Base-by-base conservation (phyloP, 1,284 basidiomycete genomes). In the Heimioporus retisporus region DNA sequence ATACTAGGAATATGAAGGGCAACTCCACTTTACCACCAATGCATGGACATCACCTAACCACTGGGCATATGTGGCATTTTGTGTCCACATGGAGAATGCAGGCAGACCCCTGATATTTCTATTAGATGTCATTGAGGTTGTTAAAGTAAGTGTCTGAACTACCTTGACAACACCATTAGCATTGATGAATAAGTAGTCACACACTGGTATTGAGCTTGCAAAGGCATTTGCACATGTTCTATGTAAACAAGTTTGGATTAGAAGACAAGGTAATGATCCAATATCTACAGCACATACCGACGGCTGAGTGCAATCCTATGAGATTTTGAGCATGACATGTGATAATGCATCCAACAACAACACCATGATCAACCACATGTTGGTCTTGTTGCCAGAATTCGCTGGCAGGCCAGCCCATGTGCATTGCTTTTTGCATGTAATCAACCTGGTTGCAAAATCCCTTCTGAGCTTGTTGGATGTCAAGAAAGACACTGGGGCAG, bases 231-330 rank as follows among this genome's bases (percentile, higher is more conserved):
- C 15, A 28, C 53, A 23, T 4, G 51, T 67, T 31, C 56, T 67
- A 25, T 21, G n/a, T n/a, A n/a, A n/a, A 60, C 10, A 59, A 53
- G 25, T 67, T 67, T 55, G 31, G 58, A 4, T 21, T 66, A 28
- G 11, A 7, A 43, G 65, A 63, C 4, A 66, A 63, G 65, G 65
- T 66, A n/a, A 21, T n/a, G n/a, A n/a, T n/a, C n/a, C n/a, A n/a
- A n/a, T n/a, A n/a, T n/a, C n/a, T n/a, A n/a, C n/a, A n/a, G n/a
- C n/a, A n/a, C n/a, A n/a, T n/a, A n/a, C n/a, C n/a, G n/a, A n/a
- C n/a, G n/a, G n/a, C n/a, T n/a, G n/a, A 28, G 6, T n/a, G 8
- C n/a, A 23, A 23, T 16, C 4, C 23, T 6, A 28, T 53, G 25
- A 46, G 57, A 58, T 60, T 1, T 35, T 60, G 11, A 10, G 50